Evolutionary conservation across 2,329 filamentous ascomycete genomes (phyloP).

Genomic region (Claviceps purpurea): DNA sequence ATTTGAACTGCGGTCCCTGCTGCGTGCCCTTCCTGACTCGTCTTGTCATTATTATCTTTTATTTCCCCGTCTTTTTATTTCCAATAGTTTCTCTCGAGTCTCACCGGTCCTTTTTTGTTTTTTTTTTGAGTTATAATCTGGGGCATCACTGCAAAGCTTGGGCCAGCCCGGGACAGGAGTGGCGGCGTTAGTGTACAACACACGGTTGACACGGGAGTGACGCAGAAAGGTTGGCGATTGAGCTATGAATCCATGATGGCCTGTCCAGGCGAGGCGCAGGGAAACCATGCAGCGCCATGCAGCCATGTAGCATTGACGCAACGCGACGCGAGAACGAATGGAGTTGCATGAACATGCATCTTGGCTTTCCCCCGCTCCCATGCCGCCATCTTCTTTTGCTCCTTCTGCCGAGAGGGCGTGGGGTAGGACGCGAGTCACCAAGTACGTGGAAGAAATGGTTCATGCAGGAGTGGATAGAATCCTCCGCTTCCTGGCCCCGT

Average conservation of each 20-base stretch:
- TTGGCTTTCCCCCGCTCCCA: background rate
- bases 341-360: background rate
- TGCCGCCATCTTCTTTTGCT: background rate
- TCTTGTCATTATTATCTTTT: background rate
- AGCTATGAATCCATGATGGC: background rate
- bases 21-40: background rate
- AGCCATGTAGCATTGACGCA: background rate
- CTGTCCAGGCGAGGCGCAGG: background rate
- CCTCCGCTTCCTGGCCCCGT: background rate
- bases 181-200: no score
- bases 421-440: background rate
- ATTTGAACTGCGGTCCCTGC: background rate
- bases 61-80: background rate
- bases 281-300: background rate
- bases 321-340: background rate
- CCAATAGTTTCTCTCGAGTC: no score
- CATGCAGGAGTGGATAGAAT: background rate
- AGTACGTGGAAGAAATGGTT: background rate
- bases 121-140: background rate
- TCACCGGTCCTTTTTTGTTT: no score
- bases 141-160: no score
- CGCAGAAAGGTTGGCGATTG: no score
- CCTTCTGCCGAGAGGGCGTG: background rate
- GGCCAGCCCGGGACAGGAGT: no score
- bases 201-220: no score